Evolutionary conservation across 768 basidiomycete species (phyloP).

Genomic region (Hebeloma cylindrosporum): DNA sequence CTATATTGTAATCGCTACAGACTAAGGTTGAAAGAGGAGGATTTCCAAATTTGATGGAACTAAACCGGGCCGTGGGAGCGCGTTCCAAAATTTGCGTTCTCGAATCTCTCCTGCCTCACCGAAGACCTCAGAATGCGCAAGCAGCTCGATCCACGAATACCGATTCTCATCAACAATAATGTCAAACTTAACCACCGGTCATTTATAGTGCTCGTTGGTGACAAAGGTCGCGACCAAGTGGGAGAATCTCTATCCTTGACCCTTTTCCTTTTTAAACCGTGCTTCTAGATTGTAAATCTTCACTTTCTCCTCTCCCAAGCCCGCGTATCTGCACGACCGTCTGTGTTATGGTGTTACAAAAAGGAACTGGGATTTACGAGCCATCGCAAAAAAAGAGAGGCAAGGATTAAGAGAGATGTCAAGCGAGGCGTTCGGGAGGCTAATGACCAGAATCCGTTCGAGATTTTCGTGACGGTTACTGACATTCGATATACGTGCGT

Average conservation of each 20-base stretch:
- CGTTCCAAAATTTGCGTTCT: neutral
- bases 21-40: too few relatives aligned
- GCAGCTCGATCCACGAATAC: conserved; percentile 90
- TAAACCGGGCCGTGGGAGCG: neutral
- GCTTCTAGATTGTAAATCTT: conserved; percentile 80
- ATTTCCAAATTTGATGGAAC: too few relatives aligned
- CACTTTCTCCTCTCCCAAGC: conserved; percentile 94
- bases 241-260: conserved; percentile 17
- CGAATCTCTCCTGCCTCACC: neutral
- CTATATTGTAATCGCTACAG: too few relatives aligned
- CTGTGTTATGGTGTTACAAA: conserved; percentile 98
- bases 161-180: conserved; percentile 89
- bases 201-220: conserved; percentile 95
- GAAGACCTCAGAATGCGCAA: conserved; percentile 58
- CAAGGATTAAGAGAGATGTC: conserved; percentile 94
- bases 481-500: conserved; percentile 96
- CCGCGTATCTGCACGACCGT: conserved; percentile 83
- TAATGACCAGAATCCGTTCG: conserved; percentile 96
- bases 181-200: conserved; percentile 91
- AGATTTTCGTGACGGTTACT: conserved; percentile 97
- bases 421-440: conserved; percentile 92
- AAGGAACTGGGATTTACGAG: conserved; percentile 97
- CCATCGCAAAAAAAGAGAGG: conserved; percentile 96
- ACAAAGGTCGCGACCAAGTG: conserved; percentile 90
- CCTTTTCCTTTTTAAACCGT: neutral